A percentile compares a stretch with the other conserved stretches of the same genome.
Conservation (phyloP, 2,329 filamentous ascomycete genomes). For the Cordyceps cicadae region DNA sequence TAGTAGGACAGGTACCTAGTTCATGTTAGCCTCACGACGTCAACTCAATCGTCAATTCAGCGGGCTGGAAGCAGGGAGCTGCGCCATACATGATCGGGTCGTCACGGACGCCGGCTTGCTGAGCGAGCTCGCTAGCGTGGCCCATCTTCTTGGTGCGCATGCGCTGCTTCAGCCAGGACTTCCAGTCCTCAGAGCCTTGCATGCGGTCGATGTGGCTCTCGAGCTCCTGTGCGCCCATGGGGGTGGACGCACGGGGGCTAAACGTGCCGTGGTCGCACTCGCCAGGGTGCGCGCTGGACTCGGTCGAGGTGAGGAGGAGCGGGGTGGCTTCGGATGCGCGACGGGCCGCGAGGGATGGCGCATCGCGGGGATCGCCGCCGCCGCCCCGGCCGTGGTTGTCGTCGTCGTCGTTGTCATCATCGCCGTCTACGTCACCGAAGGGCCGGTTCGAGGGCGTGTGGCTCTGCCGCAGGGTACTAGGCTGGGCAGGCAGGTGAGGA, state of each 20-base stretch:
- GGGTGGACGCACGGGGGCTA: slow-evolving; percentile 55
- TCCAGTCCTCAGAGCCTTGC: slow-evolving; percentile 36
- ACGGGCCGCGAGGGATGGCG: slow-evolving; percentile 18
- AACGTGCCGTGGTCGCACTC: slow-evolving; percentile 68
- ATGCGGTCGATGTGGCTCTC: slow-evolving; percentile 2
- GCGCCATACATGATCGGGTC: slow-evolving; percentile 61
- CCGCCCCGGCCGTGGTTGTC: slow-evolving; percentile 7
- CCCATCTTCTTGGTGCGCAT: slow-evolving; percentile 60
- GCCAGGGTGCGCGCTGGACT: slow-evolving; percentile 31
- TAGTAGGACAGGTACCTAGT: slow-evolving; percentile 85
- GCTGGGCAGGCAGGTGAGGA: slow-evolving; percentile 34
- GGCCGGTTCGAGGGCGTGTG: slow-evolving; percentile 26
- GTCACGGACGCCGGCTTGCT: slow-evolving; percentile 65
- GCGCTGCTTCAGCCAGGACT: slow-evolving; percentile 39
- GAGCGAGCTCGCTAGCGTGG: slow-evolving; percentile 63
- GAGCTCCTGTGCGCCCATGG: slow-evolving; percentile 16
- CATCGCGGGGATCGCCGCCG: slow-evolving; percentile 5
- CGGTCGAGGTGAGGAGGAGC: slow-evolving; percentile 29
- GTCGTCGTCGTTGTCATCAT: slow-evolving; percentile 12
- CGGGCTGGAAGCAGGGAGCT: not conserved
- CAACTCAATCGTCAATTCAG: not conserved
- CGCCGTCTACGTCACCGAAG: slow-evolving; percentile 12
- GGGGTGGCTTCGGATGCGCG: slow-evolving; percentile 41
- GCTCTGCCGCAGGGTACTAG: slow-evolving; percentile 39
- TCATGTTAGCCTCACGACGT: slow-evolving; percentile 10